Base-by-base conservation (phyloP, 768 basidiomycete species). In the Dacryopinax primogenitus region DNA sequence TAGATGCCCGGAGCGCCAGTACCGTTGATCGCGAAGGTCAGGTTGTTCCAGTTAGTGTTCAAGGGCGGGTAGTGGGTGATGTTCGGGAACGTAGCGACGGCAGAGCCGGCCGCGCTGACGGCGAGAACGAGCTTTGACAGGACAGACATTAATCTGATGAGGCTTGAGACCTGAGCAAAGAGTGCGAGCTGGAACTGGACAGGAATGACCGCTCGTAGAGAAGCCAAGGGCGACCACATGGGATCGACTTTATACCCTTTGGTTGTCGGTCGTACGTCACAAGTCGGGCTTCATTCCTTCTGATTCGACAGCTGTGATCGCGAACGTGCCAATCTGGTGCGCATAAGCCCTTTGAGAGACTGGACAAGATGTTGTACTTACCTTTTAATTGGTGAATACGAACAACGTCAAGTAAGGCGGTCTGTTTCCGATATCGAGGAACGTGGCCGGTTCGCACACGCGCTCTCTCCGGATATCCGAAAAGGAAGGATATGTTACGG, bases 1-100 rank as follows among this genome's bases (percentile, higher is more conserved):
- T 64, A 72, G 35, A 69, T 69, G 4, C 71, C 71, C 4, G 70
- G 68, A 15, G 68, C 65, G 13, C 69, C 71, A 18, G 66, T 62
- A 0, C 67, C 71, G 37, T 68, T 69, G 16, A 72, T 33, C 0
- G 68, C 69, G 28, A 44, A 64, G 1, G 63, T 45, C 1, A 64
- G 41, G 23, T 64, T 30, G 32, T 58, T 30, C 13, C 3, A 6
- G 4, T 23, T 58, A 30, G 26, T 58, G 51, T 58, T 58, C 13
- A 58, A 21, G 26, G 51, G 51, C 26, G 51, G 51, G 51, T 58
- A 58, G 26, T 58, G 51, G 26, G 21, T 21, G 18, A 58, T 21
- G 26, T 30, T 58, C 15, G 51, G 51, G 51, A 28, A 58, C 26
- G 51, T 4, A 26, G 51, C 51, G 4, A 58, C 3, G 7, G 51